Evolutionary conservation across 352 stramenopile species (phyloP), one percentile per base, ranked within the genome.

Genomic region (Thraustotheca clavata): DNA sequence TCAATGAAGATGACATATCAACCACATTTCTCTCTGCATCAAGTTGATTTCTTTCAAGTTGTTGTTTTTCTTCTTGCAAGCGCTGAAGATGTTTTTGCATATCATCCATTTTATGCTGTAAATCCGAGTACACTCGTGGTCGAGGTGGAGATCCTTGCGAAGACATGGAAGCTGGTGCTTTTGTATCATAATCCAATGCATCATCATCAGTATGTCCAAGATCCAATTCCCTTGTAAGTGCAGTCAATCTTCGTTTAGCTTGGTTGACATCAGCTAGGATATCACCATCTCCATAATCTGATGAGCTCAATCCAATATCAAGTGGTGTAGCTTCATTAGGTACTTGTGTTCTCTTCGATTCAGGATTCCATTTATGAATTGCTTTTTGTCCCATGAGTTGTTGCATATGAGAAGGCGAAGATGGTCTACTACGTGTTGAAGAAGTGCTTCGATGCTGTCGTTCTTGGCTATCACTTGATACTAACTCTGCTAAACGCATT

Each of bases 401-500:
- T 31, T 65, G 46, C 14, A 36, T 33, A 29, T 24, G 57, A n/a
- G 12, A 47, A n/a, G 43, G 43, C 24, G 39, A 47, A n/a, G 39
- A 27, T 24, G 22, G 39, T 24, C n/a, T 27, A n/a, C 39, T 2
- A n/a, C 39, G 39, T 24, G 39, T n/a, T 2, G 43, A 52, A 18
- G 14, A 31, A 4, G 69, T 71, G 4, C 69, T 60, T 1, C 68
- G 69, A 2, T 77, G 52, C 50, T 78, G 76, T 48, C 83, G 73
- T 36, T 78, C 77, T 32, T 81, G 77, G 47, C 86, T 76, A 52
- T 89, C 76, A 33, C 43, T 55, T 18, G 57, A 65, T 59, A 79
- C 89, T 20, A 94, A 74, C 47, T 94, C 84, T 4, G 82, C 80
- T 2, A 91, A 66, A 20, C 71, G 59, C 84, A 94, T 91, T 40